Percentiles rank a stretch among this genome's conserved stretches.
Evolutionary conservation across 169 alveolate species (phyloP).

Genomic region (Theileria luwenshuni): DNA sequence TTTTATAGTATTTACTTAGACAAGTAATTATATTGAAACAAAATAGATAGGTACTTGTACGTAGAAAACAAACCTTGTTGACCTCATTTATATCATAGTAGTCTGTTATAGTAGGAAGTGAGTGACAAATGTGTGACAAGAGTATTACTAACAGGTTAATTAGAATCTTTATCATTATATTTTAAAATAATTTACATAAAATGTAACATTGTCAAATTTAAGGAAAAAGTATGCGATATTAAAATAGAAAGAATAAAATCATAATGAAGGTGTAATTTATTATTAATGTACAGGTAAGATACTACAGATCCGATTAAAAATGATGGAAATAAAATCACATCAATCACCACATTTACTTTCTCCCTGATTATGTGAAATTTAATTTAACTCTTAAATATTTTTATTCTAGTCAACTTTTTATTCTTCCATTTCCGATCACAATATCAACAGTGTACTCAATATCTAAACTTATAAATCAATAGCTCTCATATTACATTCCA

Average conservation of each 20-base stretch:
- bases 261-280: background rate
- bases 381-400: too few species aligned
- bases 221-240: background rate
- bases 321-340: constrained; percentile 3
- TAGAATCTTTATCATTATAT: constrained; percentile 16
- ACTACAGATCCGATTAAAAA: background rate
- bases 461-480: too few species aligned
- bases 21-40: background rate
- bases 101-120: constrained; percentile 11
- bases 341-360: constrained; percentile 22
- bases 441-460: too few species aligned
- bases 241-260: constrained; percentile 2
- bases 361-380: too few species aligned
- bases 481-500: too few species aligned
- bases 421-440: too few species aligned
- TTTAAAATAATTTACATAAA: constrained; percentile 14
- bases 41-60: background rate
- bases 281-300: background rate
- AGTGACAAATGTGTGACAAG: constrained; percentile 26
- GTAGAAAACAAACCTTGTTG: constrained; percentile 18
- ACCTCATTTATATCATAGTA: constrained; percentile 24
- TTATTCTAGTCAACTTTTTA: too few species aligned
- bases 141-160: background rate
- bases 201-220: constrained; percentile 2
- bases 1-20: too few species aligned